Evolutionary conservation across 164 flowering plant species (phyloP).

Genomic region (Aristolochia fimbriata): DNA sequence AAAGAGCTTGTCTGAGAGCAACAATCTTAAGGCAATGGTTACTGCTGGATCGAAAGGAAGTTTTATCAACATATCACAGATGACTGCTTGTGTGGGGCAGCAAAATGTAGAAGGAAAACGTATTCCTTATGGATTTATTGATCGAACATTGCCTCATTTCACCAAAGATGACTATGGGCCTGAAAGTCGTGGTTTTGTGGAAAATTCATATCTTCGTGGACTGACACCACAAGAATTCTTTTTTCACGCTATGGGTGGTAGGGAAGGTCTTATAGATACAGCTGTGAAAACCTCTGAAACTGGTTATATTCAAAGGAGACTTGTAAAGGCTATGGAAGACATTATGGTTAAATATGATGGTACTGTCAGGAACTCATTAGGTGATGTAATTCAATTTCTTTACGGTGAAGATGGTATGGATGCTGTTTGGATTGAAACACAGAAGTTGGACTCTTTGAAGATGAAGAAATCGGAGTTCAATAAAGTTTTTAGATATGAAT

Average conservation of each 20-base stretch:
- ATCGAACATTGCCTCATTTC: conserved; percentile 89
- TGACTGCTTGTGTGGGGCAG: conserved; percentile 99
- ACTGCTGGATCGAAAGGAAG: conserved; percentile 99
- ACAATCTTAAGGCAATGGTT: conserved; percentile 98
- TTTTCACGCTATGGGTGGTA: conserved; percentile 99
- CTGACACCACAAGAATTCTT: conserved; percentile 97
- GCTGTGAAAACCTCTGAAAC: conserved; percentile 99
- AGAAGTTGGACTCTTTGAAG: conserved; percentile 77
- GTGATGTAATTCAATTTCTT: conserved; percentile 94
- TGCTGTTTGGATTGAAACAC: conserved; percentile 95
- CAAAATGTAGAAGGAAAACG: conserved; percentile 99
- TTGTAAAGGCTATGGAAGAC: conserved; percentile 99
- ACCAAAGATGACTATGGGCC: conserved; percentile 97
- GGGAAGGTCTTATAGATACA: conserved; percentile 99
- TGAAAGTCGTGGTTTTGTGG: conserved; percentile 99
- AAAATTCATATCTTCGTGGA: conserved; percentile 93
- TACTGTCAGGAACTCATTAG: conserved; percentile 89
- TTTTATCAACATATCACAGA: conserved; percentile 97
- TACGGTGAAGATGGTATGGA: conserved; percentile 99
- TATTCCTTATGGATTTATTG: conserved; percentile 85
- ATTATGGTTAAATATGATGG: conserved; percentile 99
- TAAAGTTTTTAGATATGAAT: conserved; percentile 56
- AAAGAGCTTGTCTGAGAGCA: conserved; percentile 91
- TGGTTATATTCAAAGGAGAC: conserved; percentile 93
- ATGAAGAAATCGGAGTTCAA: conserved; percentile 69